These are phyloP conservation scores for Pezicula carpinea DNA, from an alignment of 2,329 filamentous ascomycete genomes.

Conservation along the genomic window DNA sequence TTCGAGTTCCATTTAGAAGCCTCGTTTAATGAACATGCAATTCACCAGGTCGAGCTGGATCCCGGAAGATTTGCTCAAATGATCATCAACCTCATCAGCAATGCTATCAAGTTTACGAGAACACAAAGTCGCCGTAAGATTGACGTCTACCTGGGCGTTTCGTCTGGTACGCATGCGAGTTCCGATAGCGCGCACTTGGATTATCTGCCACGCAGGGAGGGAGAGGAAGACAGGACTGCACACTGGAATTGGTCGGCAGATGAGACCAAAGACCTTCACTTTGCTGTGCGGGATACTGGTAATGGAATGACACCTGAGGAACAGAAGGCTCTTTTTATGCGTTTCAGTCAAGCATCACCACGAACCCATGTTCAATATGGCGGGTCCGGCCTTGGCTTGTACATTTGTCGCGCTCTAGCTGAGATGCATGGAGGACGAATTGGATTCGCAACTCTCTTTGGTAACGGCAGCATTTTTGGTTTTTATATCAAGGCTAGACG, in stretches of 20 bases:
- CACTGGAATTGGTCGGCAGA: constrained; percentile 23
- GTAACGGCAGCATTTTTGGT: background rate
- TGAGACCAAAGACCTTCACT: too few relatives aligned
- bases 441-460: constrained; percentile 44
- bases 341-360: constrained; percentile 57
- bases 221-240: too few relatives aligned
- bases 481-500: constrained; percentile 1
- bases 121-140: background rate
- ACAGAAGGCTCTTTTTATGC: constrained; percentile 59
- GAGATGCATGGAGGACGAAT: constrained; percentile 48
- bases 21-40: too few relatives aligned
- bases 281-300: constrained; percentile 60
- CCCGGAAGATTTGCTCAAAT: background rate
- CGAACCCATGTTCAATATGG: constrained; percentile 52
- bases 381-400: constrained; percentile 32
- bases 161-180: background rate
- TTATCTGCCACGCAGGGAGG: too few relatives aligned
- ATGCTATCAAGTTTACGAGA: background rate
- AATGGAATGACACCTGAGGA: constrained; percentile 57
- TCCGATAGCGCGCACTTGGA: too few relatives aligned
- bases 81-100: background rate
- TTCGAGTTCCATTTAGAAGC: background rate
- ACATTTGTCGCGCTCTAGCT: background rate
- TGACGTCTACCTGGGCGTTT: background rate
- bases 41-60: too few relatives aligned